Evolutionary conservation across 2,329 filamentous ascomycete species (phyloP).

Genomic region (Madurella fahalii): DNA sequence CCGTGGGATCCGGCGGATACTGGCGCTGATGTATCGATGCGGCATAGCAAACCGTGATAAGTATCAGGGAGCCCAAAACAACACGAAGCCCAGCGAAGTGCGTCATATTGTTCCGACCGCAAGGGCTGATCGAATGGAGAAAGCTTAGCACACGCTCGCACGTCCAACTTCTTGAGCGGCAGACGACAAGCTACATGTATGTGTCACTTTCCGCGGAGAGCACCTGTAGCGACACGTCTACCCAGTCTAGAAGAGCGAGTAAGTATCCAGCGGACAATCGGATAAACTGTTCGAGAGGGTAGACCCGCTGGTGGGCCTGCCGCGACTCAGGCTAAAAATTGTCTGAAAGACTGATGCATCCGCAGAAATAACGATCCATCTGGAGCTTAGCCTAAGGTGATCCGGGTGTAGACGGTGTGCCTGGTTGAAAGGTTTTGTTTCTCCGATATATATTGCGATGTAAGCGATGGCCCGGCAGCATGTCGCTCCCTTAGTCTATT

Average conservation of each 20-base stretch:
- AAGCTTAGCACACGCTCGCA: too few species aligned
- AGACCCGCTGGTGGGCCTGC: neutral
- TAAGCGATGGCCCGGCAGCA: neutral
- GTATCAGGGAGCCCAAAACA: too few species aligned
- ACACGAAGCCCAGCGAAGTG: too few species aligned
- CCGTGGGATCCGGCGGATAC: slow-evolving; percentile 8
- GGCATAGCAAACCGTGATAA: too few species aligned
- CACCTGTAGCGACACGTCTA: too few species aligned
- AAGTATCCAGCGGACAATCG: neutral
- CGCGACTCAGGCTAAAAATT: neutral
- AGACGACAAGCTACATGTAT: too few species aligned
- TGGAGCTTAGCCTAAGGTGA: neutral
- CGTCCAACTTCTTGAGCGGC: too few species aligned
- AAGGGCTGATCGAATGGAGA: too few species aligned
- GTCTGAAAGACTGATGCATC: neutral
- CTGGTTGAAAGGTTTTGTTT: neutral
- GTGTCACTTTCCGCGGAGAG: too few species aligned
- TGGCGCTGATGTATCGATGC: neutral
- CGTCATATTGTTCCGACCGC: too few species aligned
- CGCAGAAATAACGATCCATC: neutral
- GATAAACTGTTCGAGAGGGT: neutral
- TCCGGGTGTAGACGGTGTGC: neutral
- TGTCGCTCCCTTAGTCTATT: neutral
- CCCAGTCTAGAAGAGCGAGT: too few species aligned
- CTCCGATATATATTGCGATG: neutral